phyloP scores from a whole-genome alignment of 192 early-diverging fungal species.

The Entomortierella chlamydospora region DNA sequence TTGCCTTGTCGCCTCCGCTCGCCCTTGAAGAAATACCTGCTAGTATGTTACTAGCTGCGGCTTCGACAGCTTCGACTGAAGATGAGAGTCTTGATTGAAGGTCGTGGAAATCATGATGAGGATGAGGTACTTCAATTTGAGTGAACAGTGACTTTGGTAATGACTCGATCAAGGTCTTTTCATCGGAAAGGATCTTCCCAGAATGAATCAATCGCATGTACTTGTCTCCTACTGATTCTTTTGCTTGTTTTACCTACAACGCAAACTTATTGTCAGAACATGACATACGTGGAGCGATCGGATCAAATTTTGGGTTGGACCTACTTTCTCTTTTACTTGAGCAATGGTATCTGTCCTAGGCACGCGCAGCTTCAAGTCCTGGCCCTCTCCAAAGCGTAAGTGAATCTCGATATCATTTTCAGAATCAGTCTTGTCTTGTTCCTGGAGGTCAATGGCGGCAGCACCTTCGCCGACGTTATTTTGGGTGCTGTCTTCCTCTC shows the following conservation, averaged over 20 bases:
- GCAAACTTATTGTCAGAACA: not conserved
- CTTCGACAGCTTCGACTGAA: slow-evolving; percentile 38
- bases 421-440: not conserved
- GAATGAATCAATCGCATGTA: slow-evolving; percentile 64
- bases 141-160: slow-evolving; percentile 39
- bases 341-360: slow-evolving; percentile 53
- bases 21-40: slow-evolving; percentile 44
- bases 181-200: slow-evolving; percentile 59
- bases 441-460: not conserved
- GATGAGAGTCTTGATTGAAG: slow-evolving; percentile 29
- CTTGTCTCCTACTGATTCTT: slow-evolving; percentile 47
- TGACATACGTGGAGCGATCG: too few relatives aligned
- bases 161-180: slow-evolving; percentile 46
- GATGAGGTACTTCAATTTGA: slow-evolving; percentile 26
- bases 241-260: slow-evolving; percentile 48
- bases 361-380: slow-evolving; percentile 33
- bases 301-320: not conserved
- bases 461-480: not conserved
- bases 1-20: slow-evolving; percentile 11
- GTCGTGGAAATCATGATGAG: slow-evolving; percentile 16
- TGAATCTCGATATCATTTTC: slow-evolving; percentile 45
- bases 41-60: slow-evolving; percentile 31
- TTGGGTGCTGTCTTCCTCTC: not conserved
- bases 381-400: slow-evolving; percentile 42
- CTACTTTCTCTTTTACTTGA: slow-evolving; percentile 61